Percentiles rank a stretch among this genome's conserved stretches.
These are phyloP conservation scores for Leishmania tarentolae DNA, from an alignment of 208 protist genomes.

Conservation along the genomic window DNA sequence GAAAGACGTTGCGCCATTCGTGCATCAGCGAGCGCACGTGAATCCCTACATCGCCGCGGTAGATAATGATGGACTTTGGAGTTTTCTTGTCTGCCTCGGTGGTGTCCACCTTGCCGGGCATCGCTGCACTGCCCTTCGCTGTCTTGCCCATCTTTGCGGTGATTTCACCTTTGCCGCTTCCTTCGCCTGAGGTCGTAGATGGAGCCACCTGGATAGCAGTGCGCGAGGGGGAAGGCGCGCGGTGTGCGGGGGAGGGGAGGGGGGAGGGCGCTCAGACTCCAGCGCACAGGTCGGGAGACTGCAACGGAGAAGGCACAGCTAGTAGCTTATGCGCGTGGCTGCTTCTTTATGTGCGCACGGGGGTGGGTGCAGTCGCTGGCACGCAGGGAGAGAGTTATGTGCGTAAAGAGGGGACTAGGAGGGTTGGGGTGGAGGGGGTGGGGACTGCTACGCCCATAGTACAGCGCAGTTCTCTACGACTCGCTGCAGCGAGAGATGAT, in stretches of 20 bases:
- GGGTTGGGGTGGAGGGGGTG: neutral
- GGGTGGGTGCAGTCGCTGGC: neutral
- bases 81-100: constrained; percentile 87
- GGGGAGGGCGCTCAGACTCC: too few relatives aligned
- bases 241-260: neutral
- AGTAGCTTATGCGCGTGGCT: neutral
- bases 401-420: neutral
- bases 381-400: neutral
- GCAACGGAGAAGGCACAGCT: neutral
- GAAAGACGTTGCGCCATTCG: constrained; percentile 89
- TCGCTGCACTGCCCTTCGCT: constrained; percentile 19
- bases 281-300: neutral
- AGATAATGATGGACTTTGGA: constrained; percentile 93
- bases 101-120: constrained; percentile 82
- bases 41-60: constrained; percentile 82
- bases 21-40: constrained; percentile 87
- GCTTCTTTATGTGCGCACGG: neutral
- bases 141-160: constrained; percentile 22
- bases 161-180: neutral
- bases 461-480: neutral
- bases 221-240: neutral
- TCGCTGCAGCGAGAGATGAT: neutral
- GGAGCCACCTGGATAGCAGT: neutral
- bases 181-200: neutral
- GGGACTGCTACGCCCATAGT: neutral